Percentiles rank a stretch among this genome's conserved stretches.
Evolutionary conservation across 345 rosid genomes (phyloP).

Genomic region (Sonneratia caseolaris): DNA sequence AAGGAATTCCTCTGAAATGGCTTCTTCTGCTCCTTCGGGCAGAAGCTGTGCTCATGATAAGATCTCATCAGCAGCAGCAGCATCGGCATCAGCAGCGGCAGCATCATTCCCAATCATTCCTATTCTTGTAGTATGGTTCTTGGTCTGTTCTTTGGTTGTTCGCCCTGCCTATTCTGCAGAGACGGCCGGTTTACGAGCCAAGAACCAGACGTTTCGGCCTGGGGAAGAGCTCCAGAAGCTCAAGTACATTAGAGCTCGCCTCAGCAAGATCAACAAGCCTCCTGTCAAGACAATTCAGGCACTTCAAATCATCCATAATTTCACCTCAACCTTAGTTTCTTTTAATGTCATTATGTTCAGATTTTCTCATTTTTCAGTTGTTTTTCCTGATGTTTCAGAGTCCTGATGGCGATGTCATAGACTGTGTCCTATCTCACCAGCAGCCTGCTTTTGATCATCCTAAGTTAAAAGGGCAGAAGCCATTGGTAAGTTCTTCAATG

Average conservation of each 20-base stretch:
- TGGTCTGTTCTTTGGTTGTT: slow-evolving; percentile 27
- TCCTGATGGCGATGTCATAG: slow-evolving; percentile 83
- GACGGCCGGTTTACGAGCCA: slow-evolving; percentile 16
- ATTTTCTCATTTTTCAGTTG: no score
- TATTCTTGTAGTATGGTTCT: slow-evolving; percentile 29
- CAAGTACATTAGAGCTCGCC: slow-evolving; percentile 46
- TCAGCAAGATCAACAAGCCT: slow-evolving; percentile 75
- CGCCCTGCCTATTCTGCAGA: no score
- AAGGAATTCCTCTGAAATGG: neutral
- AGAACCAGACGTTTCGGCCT: slow-evolving; percentile 63
- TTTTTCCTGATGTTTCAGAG: slow-evolving; percentile 38
- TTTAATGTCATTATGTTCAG: no score
- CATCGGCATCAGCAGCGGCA: neutral
- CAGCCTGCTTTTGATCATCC: slow-evolving; percentile 98
- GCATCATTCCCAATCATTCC: slow-evolving; percentile 18
- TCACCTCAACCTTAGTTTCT: no score
- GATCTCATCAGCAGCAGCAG: no score
- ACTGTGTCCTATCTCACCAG: slow-evolving; percentile 61
- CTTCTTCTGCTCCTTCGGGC: neutral
- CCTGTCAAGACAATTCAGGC: slow-evolving; percentile 54
- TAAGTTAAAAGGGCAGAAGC: slow-evolving; percentile 51
- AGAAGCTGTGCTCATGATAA: no score
- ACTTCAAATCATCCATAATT: no score
- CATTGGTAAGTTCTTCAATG: slow-evolving; percentile 39
- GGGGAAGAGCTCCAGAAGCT: slow-evolving; percentile 51